Evolutionary conservation across 2,329 filamentous ascomycete species (phyloP).

Genomic region (Tolypocladium endophyticum): DNA sequence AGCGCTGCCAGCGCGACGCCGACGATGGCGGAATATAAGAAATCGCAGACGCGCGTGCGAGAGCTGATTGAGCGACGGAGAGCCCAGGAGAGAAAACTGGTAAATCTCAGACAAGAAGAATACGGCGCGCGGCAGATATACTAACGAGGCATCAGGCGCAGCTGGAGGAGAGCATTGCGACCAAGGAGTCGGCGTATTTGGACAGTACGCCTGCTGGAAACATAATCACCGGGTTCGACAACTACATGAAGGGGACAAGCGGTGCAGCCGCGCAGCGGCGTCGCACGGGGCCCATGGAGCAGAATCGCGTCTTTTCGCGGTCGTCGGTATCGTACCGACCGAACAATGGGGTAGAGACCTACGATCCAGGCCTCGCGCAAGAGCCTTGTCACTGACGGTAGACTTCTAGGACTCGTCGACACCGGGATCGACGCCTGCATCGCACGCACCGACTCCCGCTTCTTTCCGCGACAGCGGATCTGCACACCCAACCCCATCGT

Average conservation of each 20-base stretch:
- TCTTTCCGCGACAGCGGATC: slow-evolving; percentile 40
- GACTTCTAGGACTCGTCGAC: slow-evolving; percentile 28
- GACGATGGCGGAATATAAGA: slow-evolving; percentile 37
- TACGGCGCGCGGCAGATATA: neutral
- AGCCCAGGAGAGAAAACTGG: slow-evolving; percentile 25
- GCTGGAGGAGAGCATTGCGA: slow-evolving; percentile 70
- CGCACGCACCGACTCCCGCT: slow-evolving; percentile 44
- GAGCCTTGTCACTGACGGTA: neutral
- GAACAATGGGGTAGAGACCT: slow-evolving; percentile 20
- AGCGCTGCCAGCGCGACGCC: slow-evolving; percentile 16
- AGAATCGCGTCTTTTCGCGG: slow-evolving; percentile 63
- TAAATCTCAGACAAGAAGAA: slow-evolving; percentile 4
- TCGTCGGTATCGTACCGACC: slow-evolving; percentile 53
- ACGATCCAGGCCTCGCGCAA: neutral
- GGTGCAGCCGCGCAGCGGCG: slow-evolving; percentile 53
- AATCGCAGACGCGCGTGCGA: slow-evolving; percentile 36
- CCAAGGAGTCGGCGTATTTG: slow-evolving; percentile 78
- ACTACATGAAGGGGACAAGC: slow-evolving; percentile 83
- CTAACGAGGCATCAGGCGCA: slow-evolving; percentile 15
- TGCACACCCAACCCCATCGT: slow-evolving; percentile 45
- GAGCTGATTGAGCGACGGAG: slow-evolving; percentile 35
- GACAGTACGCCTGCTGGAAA: slow-evolving; percentile 85
- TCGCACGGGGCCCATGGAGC: slow-evolving; percentile 54
- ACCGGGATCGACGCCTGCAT: slow-evolving; percentile 31
- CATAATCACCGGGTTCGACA: slow-evolving; percentile 96